Evolutionary conservation across 208 protist genomes (phyloP), one percentile per base, ranked within the genome.

Genomic region (Wallacemonas sp.): DNA sequence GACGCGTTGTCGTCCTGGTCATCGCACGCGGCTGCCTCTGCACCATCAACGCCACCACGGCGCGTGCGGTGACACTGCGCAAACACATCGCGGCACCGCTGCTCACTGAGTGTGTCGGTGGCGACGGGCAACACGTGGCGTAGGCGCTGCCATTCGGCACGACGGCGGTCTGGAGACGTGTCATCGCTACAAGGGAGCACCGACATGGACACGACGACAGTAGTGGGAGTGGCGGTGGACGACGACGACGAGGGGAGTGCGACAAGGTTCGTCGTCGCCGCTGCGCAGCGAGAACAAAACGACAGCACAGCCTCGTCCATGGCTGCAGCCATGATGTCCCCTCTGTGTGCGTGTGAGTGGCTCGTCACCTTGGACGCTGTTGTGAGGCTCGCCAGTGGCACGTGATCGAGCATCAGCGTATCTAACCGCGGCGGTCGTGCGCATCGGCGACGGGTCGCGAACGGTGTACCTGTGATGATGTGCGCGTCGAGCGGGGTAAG

Each of bases 1-100:
- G 52, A 59, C 18, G 52, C 32, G 31, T n/a, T n/a, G n/a, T n/a
- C n/a, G n/a, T n/a, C n/a, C 38, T 42, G 38, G 38, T 42, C 38
- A 14, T 14, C 44, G 12, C n/a, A 50, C 22, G 44, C n/a, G 44
- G 11, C n/a, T 50, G 44, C 11, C 16, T 22, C 11, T 23, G 42
- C 42, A 32, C 48, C 22, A 23, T 22, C 25, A 7, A 18, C 25
- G 25, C 7, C 48, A 4, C 31, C 25, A 26, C 48, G 20, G 14
- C 14, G 36, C 10, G 7, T 7, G 10, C 36, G 36, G 14, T 41
- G 7, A 26, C 25, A 32, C 11, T 55, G 48, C 7, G 8, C 26
- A 32, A 55, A 55, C 16, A 55, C 22, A 10, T 10, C 25, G 48
- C 16, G 26, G 20, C 48, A 23, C 20, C 3, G 8, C 4, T 23